Evolutionary conservation across 768 basidiomycete genomes (phyloP).

Genomic region (Lactifluus pinguis): DNA sequence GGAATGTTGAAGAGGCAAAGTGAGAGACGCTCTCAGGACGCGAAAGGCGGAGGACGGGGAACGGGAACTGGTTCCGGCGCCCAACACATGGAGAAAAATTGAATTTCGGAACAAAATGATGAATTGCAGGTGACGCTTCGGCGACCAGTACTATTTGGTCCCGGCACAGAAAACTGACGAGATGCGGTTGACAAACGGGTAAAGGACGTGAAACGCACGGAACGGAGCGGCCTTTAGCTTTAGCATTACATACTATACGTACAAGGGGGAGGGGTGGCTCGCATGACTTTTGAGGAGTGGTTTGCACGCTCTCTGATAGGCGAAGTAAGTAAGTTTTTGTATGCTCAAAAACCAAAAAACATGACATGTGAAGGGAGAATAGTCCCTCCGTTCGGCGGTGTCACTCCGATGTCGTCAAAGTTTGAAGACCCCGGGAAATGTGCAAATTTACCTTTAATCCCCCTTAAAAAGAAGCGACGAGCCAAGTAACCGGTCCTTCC

Average conservation of each 20-base stretch:
- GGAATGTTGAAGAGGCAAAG: constrained; percentile 6
- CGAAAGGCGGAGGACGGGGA: background rate
- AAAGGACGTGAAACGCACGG: constrained; percentile 12
- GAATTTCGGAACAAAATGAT: constrained; percentile 16
- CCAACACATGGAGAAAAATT: constrained; percentile 11
- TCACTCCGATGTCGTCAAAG: background rate
- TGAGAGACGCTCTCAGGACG: constrained; percentile 5
- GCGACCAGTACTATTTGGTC: constrained; percentile 20
- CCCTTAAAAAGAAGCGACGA: constrained; percentile 4
- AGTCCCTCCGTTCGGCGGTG: background rate
- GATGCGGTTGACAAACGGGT: constrained; percentile 2
- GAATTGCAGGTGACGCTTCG: constrained; percentile 15
- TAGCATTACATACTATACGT: constrained; percentile 7
- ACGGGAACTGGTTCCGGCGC: constrained; percentile 15
- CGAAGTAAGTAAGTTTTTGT: background rate
- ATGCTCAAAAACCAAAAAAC: background rate
- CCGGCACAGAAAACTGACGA: constrained; percentile 11
- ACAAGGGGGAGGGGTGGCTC: background rate
- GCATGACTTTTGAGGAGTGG: background rate
- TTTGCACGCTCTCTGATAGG: background rate
- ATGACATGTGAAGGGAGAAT: background rate
- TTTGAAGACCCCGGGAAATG: background rate
- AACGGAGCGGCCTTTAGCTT: constrained; percentile 11
- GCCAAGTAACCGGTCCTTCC: background rate
- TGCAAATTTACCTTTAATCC: constrained; percentile 17